A percentile compares a stretch with the other conserved stretches of the same genome.
These are phyloP conservation scores for Kuraishia hungarica DNA, from an alignment of 805 yeast species.

Conservation along the genomic window DNA sequence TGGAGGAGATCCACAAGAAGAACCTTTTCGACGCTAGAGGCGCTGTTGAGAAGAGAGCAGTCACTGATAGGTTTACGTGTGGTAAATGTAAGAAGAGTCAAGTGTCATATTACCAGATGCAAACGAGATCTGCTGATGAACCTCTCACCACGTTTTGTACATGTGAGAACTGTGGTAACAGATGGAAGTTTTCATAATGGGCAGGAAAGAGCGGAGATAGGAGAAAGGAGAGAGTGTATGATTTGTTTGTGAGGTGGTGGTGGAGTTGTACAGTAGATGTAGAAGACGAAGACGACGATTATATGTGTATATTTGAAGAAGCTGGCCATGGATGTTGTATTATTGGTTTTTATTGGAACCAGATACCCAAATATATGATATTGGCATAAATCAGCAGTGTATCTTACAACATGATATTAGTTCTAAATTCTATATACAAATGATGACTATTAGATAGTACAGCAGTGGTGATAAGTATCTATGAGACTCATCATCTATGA, in stretches of 20 bases:
- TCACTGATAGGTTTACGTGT: constrained; percentile 93
- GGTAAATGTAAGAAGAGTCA: constrained; percentile 97
- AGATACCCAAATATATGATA: no score
- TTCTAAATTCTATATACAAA: no score
- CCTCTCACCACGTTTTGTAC: constrained; percentile 98
- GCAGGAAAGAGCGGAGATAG: no score
- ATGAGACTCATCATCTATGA: no score
- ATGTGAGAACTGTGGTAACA: constrained; percentile 93
- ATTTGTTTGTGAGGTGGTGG: neutral
- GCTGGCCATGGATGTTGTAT: neutral
- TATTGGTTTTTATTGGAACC: constrained; percentile 6
- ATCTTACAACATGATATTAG: no score
- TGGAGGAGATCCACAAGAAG: constrained; percentile 78
- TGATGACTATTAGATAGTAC: no score
- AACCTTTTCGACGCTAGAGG: constrained; percentile 96
- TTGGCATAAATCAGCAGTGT: no score
- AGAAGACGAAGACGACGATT: no score
- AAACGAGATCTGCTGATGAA: constrained; percentile 97
- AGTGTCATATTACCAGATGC: constrained; percentile 95
- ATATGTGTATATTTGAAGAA: neutral
- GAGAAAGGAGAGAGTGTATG: neutral
- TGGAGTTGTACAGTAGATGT: neutral
- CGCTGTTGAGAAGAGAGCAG: constrained; percentile 91
- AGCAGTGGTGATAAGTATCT: no score
- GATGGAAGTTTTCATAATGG: constrained; percentile 97